Percentiles rank a stretch among this genome's conserved stretches.
phyloP scores from a whole-genome alignment of 2,329 filamentous ascomycete genomes.

The Zalaria sp. region DNA sequence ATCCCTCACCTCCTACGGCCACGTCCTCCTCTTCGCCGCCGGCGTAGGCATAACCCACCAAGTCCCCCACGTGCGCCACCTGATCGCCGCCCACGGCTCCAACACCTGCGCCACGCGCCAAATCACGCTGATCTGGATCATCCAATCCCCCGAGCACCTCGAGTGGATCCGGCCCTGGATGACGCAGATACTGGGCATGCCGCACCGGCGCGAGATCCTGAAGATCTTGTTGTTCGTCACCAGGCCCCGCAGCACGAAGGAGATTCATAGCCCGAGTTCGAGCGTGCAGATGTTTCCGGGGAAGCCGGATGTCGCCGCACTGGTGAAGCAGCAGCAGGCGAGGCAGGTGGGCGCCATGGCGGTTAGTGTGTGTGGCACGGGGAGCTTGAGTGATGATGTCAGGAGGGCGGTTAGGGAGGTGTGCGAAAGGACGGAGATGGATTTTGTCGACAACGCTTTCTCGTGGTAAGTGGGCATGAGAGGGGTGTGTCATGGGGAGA shows the following conservation, averaged over 20 bases:
- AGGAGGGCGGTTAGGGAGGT: slow-evolving; percentile 50
- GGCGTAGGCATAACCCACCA: slow-evolving; percentile 94
- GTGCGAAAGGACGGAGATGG: slow-evolving; percentile 52
- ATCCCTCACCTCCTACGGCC: slow-evolving; percentile 80
- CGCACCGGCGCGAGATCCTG: slow-evolving; percentile 66
- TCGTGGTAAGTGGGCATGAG: slow-evolving; percentile 33
- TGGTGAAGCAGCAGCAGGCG: slow-evolving; percentile 71
- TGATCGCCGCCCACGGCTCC: slow-evolving; percentile 42
- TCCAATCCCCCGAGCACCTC: slow-evolving; percentile 75
- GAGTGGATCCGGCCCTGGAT: slow-evolving; percentile 93
- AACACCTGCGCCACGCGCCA: slow-evolving; percentile 66
- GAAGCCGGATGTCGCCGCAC: slow-evolving; percentile 63
- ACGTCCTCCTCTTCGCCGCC: slow-evolving; percentile 78
- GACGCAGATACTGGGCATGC: slow-evolving; percentile 70
- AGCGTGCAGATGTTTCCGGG: slow-evolving; percentile 90
- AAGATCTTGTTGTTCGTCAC: slow-evolving; percentile 86
- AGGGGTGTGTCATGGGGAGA: no score
- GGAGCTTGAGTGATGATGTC: slow-evolving; percentile 61
- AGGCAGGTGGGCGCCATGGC: slow-evolving; percentile 79
- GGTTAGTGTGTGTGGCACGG: slow-evolving; percentile 59
- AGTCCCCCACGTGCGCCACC: slow-evolving; percentile 69
- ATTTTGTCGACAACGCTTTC: slow-evolving; percentile 72
- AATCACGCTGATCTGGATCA: slow-evolving; percentile 80
- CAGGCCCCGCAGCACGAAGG: slow-evolving; percentile 66
- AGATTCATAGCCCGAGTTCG: slow-evolving; percentile 60